Evolutionary conservation across 768 basidiomycete species (phyloP).

Genomic region (Phanerochaete carnosa): DNA sequence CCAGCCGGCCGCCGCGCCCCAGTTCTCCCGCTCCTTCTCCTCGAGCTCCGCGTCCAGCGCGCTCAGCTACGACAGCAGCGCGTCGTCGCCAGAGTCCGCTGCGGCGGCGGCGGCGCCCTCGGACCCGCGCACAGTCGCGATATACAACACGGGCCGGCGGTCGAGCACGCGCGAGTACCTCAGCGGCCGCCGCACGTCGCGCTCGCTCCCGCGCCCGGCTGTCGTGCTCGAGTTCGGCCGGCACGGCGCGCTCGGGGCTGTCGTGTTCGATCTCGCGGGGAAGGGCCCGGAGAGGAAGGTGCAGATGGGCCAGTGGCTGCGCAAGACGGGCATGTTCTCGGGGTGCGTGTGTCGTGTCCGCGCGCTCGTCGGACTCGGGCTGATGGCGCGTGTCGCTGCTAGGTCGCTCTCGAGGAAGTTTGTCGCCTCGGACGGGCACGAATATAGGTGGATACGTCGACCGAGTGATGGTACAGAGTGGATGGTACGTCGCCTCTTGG

Average conservation of each 20-base stretch:
- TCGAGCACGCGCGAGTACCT: conserved; percentile 50
- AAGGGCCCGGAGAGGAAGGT: conserved; percentile 22
- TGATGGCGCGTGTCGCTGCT: not conserved
- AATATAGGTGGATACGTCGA: conserved; percentile 67
- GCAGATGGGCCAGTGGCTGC: conserved; percentile 63
- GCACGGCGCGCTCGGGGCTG: conserved; percentile 54
- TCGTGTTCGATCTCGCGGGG: conserved; percentile 47
- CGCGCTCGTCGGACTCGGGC: not conserved
- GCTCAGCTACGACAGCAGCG: not conserved
- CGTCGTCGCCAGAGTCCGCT: too few relatives aligned
- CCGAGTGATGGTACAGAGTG: conserved; percentile 62
- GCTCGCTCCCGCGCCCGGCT: conserved; percentile 42
- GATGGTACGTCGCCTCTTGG: conserved; percentile 51
- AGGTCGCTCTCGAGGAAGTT: conserved; percentile 73
- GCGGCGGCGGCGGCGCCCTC: too few relatives aligned
- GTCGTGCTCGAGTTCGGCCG: conserved; percentile 59
- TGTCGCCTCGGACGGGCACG: conserved; percentile 60
- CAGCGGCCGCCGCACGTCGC: conserved; percentile 19
- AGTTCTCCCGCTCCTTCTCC: not conserved
- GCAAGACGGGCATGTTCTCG: conserved; percentile 61
- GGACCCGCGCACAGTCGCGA: conserved; percentile 36
- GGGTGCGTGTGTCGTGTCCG: conserved; percentile 42
- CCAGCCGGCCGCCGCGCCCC: not conserved
- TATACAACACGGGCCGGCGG: conserved; percentile 66
- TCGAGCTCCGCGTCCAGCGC: not conserved